phyloP scores from a whole-genome alignment of 2,329 filamentous ascomycete species.

The Calonectria fujianensis region DNA sequence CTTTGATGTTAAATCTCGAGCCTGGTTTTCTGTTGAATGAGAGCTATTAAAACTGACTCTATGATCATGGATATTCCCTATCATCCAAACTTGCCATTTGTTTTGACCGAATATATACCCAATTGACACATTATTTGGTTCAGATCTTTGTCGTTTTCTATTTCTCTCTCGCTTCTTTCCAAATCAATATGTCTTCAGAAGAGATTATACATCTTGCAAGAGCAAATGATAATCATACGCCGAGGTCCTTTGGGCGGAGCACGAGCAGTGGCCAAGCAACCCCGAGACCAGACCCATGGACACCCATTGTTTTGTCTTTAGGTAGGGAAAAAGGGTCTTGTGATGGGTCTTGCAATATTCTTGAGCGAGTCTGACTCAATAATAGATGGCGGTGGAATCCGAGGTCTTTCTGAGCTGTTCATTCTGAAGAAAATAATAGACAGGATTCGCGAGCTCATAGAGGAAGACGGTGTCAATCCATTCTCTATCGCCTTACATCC shows the following conservation, averaged over 20 bases:
- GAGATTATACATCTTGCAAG: neutral
- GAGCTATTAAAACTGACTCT: neutral
- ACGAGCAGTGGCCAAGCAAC: neutral
- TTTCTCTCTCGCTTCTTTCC: neutral
- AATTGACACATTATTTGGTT: neutral
- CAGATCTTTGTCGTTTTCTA: neutral
- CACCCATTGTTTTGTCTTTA: neutral
- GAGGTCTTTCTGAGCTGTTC: neutral
- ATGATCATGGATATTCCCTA: neutral
- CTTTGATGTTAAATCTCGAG: neutral
- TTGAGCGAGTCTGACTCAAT: neutral
- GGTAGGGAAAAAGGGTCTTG: neutral
- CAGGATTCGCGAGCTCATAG: neutral
- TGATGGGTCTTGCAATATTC: neutral
- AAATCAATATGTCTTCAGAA: neutral
- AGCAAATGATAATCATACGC: neutral
- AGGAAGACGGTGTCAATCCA: neutral
- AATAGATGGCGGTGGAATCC: neutral
- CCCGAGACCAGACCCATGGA: neutral
- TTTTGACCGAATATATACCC: neutral
- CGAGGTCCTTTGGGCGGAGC: neutral
- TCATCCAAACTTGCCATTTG: fast-evolving
- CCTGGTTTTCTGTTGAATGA: neutral
- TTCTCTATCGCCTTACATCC: neutral
- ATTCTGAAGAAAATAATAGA: neutral